Evolutionary conservation across 768 basidiomycete genomes (phyloP), one percentile per base, ranked within the genome.

Genomic region (Rubroboletus satanas): DNA sequence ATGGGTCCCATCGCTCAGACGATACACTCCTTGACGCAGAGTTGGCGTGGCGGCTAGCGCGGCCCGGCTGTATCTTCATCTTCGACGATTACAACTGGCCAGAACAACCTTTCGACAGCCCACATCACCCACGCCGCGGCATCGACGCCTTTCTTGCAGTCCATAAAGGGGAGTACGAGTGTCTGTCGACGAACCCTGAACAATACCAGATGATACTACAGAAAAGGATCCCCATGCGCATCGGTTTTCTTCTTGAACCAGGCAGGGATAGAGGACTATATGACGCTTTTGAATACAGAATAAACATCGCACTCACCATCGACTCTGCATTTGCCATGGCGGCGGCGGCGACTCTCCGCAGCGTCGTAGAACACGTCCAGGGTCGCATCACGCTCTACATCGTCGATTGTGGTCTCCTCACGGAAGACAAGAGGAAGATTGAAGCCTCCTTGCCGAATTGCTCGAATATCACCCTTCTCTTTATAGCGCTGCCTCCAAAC

Each of bases 11-110:
- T 62, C 76, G 79, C 49, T 79, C 83, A 8, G 80, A 81, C 56
- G 83, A 84, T 58, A 83, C 81, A 0, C 68, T 84, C 45, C 72
- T 84, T n/a, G 83, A 84, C 60, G 82, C 76, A 8, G 83, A 84
- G 64, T 66, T 83, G 32, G 76, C 74, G 2, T 83, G 83, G 82
- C 72, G 83, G 6, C 67, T 84, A 17, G 79, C 81, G 3, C 71
- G 73, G 49, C 72, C 76, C 32, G 79, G 75, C 7, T 79, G 79
- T 5, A 67, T 83, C 49, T 59, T 83, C 62, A 76, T 84, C 44
- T 81, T 83, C 58, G 82, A 84, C 57, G 81, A 84, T 63, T 83
- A 83, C 58, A 70, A 73, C 36, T 83, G 82, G 83, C 62, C 75
- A 29, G 71, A 67, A 39, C 75, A 83, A 56, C 78, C 77, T 0